These are phyloP conservation scores for Isatis lusitanica DNA, from an alignment of 441 rosid species.

Conservation along the genomic window DNA sequence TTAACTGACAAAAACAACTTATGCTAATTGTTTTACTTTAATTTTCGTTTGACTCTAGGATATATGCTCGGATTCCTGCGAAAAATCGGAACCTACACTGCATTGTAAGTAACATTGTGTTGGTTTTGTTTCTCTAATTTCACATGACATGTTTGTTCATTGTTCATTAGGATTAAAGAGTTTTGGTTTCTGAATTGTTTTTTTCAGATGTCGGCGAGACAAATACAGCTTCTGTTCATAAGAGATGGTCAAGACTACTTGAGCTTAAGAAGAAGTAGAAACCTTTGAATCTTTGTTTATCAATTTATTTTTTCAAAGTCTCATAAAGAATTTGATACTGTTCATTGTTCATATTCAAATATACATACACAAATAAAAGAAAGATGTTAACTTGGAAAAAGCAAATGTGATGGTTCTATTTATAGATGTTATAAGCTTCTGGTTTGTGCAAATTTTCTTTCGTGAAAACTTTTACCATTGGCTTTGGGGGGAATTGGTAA, in stretches of 20 bases:
- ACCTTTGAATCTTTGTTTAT: neutral
- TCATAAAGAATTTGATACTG: constrained; percentile 1
- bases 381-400: neutral
- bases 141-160: constrained; percentile 6
- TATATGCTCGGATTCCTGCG: constrained; percentile 71
- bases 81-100: constrained; percentile 56
- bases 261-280: constrained; percentile 52
- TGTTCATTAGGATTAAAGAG: neutral
- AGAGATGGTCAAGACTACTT: constrained; percentile 69
- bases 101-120: constrained; percentile 48
- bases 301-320: neutral
- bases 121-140: constrained; percentile 1
- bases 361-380: neutral
- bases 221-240: constrained; percentile 54
- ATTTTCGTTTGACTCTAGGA: constrained; percentile 42
- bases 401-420: neutral
- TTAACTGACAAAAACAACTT: neutral
- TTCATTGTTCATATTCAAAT: constrained; percentile 7
- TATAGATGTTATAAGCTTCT: neutral
- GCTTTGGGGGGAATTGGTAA: neutral
- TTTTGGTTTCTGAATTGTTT: constrained; percentile 5
- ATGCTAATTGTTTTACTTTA: neutral
- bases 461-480: neutral
- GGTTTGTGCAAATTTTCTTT: neutral
- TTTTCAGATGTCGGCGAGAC: constrained; percentile 51